Evolutionary conservation across 495 filamentous ascomycete genomes (phyloP).

Genomic region (Xylaria sp.): DNA sequence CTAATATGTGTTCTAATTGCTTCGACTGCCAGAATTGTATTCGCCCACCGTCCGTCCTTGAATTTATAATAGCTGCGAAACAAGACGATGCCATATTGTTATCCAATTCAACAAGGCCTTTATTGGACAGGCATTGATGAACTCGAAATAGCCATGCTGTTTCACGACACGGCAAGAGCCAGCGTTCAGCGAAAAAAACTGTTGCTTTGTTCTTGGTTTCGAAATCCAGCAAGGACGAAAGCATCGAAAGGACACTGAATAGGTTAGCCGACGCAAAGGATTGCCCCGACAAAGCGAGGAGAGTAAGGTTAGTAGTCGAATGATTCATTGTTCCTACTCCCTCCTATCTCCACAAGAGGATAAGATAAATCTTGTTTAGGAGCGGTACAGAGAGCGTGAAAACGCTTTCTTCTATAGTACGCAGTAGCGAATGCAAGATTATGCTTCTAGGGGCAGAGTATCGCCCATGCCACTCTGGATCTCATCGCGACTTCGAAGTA

Average conservation of each 20-base stretch:
- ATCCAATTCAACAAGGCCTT: neutral
- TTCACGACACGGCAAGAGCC: neutral
- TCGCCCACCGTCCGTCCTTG: neutral
- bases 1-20: neutral
- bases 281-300: conserved; percentile 21
- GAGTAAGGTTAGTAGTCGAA: neutral
- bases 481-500: neutral
- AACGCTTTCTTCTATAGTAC: neutral
- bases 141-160: neutral
- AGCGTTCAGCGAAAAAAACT: neutral
- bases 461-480: neutral
- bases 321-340: neutral
- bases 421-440: neutral
- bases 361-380: neutral
- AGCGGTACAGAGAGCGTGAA: neutral
- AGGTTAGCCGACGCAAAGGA: conserved; percentile 14
- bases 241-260: conserved; percentile 17
- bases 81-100: conserved; percentile 16
- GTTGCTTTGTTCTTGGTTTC: conserved; percentile 18
- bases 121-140: conserved; percentile 9
- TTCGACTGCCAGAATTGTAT: conserved; percentile 4
- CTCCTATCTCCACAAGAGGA: neutral
- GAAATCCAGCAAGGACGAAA: conserved; percentile 20
- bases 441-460: neutral
- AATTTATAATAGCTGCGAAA: conserved; percentile 13